Base-by-base conservation (phyloP, 768 basidiomycete species). In the Leucocoprinus birnbaumii region DNA sequence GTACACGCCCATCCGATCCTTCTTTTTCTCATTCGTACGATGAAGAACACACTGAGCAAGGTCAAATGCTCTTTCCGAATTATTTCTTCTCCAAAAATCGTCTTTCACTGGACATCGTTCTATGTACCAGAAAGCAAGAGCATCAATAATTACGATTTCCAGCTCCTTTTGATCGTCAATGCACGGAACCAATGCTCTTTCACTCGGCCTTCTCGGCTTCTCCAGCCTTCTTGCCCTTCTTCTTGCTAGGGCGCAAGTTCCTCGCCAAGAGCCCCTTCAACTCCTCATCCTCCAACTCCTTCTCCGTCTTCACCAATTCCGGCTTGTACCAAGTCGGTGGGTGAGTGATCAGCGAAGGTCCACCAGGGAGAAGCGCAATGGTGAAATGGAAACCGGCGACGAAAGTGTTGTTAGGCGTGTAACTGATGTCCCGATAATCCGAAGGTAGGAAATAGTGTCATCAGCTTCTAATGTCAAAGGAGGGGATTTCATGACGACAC, bases 381-480 rank as follows among this genome's bases (percentile, higher is more conserved):
- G 96, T 99, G 76, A 97, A 94, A 78, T 98, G 95, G 83, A 95
- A 97, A 8, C 88, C 91, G 52, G 96, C 95, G 43, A 98, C 92
- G 55, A 89, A 85, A 16, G 93, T 93, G 62, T 82, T 87, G 24
- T 84, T 59, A 40, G 89, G 88, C 4, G 94, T 94, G 71, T 87
- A 91, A 53, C 90, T 90, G 57, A 38, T 38, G 13, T 6, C 48
- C 45, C 25, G 18, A 35, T 24, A n/a, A 25, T 16, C 31, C 16
- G 24, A 41, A 44, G 22, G 25, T n/a, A n/a, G 42, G 4, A 44
- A 4, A 44, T 3, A 6, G 22, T 5, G 31, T 31, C 31, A 14
- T 14, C 42, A 42, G 18, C 27, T 35, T 6, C 34, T 14, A 35
- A 14, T 35, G 34, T 6, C 14, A 27, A 26, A 31, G 26, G 21